phyloP scores from a whole-genome alignment of 2,329 filamentous ascomycete species.

The Nigrograna mackinnonii region DNA sequence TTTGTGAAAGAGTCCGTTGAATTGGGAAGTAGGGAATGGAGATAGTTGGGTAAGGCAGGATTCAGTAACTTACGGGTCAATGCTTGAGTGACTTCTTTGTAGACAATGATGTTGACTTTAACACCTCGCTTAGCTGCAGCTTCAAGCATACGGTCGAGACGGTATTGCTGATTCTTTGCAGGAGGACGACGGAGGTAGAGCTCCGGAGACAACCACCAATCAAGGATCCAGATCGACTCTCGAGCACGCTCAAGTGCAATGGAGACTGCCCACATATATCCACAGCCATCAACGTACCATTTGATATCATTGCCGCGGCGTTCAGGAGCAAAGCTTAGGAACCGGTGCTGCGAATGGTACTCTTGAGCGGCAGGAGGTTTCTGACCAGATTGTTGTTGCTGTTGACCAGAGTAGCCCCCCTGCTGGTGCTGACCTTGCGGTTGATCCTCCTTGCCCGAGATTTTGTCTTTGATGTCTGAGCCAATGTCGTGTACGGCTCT shows the following conservation, averaged over 20 bases:
- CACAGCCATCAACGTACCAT: constrained; percentile 76
- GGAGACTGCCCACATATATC: constrained; percentile 83
- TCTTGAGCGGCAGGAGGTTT: constrained; percentile 36
- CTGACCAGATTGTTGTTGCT: constrained; percentile 14
- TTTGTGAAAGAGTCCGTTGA: constrained; percentile 46
- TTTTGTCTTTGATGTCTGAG: constrained; percentile 53
- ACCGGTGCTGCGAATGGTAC: constrained; percentile 53
- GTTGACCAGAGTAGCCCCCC: constrained; percentile 18
- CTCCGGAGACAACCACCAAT: constrained; percentile 90
- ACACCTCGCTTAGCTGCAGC: constrained; percentile 84
- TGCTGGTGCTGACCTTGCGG: constrained; percentile 49
- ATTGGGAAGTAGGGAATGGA: constrained; percentile 47
- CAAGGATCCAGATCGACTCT: constrained; percentile 81
- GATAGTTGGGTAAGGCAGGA: constrained; percentile 46
- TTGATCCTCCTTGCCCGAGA: constrained; percentile 51
- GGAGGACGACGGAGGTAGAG: constrained; percentile 84
- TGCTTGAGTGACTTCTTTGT: constrained; percentile 82
- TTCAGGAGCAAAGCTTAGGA: constrained; percentile 71
- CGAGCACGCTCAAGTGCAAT: constrained; percentile 76
- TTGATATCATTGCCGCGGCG: constrained; percentile 74
- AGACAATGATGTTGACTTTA: constrained; percentile 82
- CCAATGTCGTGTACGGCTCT: constrained; percentile 55
- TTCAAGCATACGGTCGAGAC: constrained; percentile 80
- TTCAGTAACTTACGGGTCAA: constrained; percentile 69
- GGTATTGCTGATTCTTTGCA: constrained; percentile 78